These are phyloP conservation scores for Xylaria castorea DNA, from an alignment of 495 filamentous ascomycete genomes.

Conservation along the genomic window DNA sequence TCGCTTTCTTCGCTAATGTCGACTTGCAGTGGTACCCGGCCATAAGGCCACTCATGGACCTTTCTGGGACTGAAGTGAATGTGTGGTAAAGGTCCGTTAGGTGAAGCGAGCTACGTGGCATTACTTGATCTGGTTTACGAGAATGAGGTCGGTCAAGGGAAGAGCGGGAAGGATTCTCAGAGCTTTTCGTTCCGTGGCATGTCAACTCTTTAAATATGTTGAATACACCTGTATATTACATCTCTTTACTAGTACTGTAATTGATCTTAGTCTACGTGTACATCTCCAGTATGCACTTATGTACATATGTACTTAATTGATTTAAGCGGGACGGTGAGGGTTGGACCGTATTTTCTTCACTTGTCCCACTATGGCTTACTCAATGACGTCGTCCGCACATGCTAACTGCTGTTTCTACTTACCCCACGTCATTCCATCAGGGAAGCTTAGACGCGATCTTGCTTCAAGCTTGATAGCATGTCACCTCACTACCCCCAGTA, in stretches of 20 bases:
- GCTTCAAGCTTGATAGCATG: neutral
- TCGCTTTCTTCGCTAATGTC: neutral
- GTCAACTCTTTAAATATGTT: neutral
- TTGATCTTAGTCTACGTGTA: neutral
- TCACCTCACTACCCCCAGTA: neutral
- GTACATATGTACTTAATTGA: neutral
- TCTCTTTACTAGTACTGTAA: too few relatives aligned
- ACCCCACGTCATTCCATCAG: conserved; percentile 11
- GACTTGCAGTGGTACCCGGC: conserved; percentile 1
- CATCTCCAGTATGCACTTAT: neutral
- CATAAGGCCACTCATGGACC: conserved; percentile 30
- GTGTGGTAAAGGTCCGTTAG: neutral
- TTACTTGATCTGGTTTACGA: neutral
- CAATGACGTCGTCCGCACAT: conserved; percentile 10
- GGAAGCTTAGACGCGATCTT: neutral
- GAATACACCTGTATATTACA: neutral
- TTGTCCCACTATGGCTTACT: conserved; percentile 5
- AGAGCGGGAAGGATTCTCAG: neutral
- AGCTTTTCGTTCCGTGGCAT: neutral
- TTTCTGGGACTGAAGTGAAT: conserved; percentile 6
- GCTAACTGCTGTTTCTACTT: neutral
- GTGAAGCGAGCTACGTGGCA: too few relatives aligned
- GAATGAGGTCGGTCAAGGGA: neutral
- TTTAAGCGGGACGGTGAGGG: neutral
- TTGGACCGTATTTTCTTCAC: neutral